Base-by-base conservation (phyloP, 345 rosid species). In the Barbarea vulgaris region DNA sequence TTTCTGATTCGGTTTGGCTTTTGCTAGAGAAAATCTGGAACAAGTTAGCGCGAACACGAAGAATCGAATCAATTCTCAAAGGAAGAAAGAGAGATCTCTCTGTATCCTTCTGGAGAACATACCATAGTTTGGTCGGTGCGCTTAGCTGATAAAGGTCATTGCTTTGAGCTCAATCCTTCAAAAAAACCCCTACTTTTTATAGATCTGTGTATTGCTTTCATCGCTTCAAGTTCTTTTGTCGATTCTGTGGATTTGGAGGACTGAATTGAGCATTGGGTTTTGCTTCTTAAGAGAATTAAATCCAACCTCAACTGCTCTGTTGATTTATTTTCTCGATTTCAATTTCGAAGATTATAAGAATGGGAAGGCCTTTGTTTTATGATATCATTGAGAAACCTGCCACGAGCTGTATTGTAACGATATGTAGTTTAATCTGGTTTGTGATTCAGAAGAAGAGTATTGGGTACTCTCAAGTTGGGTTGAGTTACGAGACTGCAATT, bases 351-450 rank as follows among this genome's bases (percentile, higher is more conserved):
- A n/a, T 46, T 46, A 46, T 21, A 30, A 70, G 19, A 48, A 90
- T 92, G 99, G 99, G 96, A 74, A 87, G 72, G 75, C 99, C 98
- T 48, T 75, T 95, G 75, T 69, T 95, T 74, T 92, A 84, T 69
- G 94, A 95, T 83, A 84, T 92, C 52, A 25, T 87, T 71, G 97
- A 90, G 82, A 92, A 87, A 54, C 99, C 99, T 0, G 99, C 96
- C 17, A 88, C 96, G 24, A 95, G 93, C 79, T 87, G 87, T 62
- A 70, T 91, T 41, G 81, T 94, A 14, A 91, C 88, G 24, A 62
- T 89, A 54, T 95, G 99, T 39, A 75, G 87, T 72, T 85, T 84
- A 12, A 72, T 95, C 28, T 95, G 99, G 99, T 88, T 86, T 71
- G 80, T 84, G 73, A 90, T 94, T 67, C 99, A 92, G 85, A 95